A percentile compares a stretch with the other conserved stretches of the same genome.
phyloP scores from a whole-genome alignment of 441 rosid genomes.

The Macaranga tanarius region DNA sequence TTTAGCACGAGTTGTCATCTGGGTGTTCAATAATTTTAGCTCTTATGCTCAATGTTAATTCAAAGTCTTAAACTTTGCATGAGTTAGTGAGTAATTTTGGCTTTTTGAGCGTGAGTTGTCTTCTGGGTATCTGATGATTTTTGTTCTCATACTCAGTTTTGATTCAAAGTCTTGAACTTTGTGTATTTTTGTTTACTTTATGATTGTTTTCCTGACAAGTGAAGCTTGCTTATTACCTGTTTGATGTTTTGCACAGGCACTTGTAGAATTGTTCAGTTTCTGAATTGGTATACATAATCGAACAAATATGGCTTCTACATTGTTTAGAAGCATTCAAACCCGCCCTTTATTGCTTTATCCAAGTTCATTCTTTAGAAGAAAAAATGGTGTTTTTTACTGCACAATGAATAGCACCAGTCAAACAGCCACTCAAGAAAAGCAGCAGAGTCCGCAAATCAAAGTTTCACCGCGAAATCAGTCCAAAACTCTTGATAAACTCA shows the following conservation, averaged over 20 bases:
- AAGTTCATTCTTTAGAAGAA: slow-evolving; percentile 48
- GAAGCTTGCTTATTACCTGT: slow-evolving; percentile 30
- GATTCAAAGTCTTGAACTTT: slow-evolving; percentile 8
- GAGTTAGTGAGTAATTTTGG: slow-evolving; percentile 1
- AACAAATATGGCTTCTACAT: slow-evolving; percentile 57
- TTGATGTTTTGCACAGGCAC: slow-evolving; percentile 37
- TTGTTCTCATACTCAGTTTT: background rate
- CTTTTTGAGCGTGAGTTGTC: slow-evolving; percentile 6
- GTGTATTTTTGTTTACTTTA: background rate
- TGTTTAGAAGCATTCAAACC: slow-evolving; percentile 52
- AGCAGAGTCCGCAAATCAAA: slow-evolving; percentile 39
- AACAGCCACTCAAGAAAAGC: slow-evolving; percentile 56
- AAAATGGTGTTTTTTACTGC: slow-evolving; percentile 35
- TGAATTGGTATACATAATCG: slow-evolving; percentile 10
- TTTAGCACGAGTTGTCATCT: background rate
- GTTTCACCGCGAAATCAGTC: slow-evolving; percentile 42
- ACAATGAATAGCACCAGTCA: slow-evolving; percentile 47
- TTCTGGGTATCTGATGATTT: slow-evolving; percentile 2
- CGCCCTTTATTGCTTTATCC: slow-evolving; percentile 47
- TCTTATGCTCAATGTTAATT: background rate
- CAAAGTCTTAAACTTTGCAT: background rate
- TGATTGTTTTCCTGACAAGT: background rate
- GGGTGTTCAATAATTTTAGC: background rate
- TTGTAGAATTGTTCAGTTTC: slow-evolving; percentile 18
- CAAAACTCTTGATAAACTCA: slow-evolving; percentile 46